Evolutionary conservation across 495 filamentous ascomycete genomes (phyloP), one percentile per base, ranked within the genome.

Genomic region (Aspergillus asperescens): DNA sequence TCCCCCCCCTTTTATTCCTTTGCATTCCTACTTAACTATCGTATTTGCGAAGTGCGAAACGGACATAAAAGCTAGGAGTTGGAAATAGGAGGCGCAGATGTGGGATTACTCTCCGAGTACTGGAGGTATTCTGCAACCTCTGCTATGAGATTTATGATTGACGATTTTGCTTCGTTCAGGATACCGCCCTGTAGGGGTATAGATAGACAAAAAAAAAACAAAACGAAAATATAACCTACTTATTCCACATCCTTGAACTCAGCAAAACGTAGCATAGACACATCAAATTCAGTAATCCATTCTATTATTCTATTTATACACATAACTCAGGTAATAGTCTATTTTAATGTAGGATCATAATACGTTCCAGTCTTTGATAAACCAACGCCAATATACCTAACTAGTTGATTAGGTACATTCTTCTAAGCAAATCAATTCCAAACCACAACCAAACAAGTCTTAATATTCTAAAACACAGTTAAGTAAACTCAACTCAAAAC

Each of bases 401-500:
- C n/a, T n/a, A n/a, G n/a, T n/a, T n/a, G n/a, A n/a, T n/a, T n/a
- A n/a, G n/a, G n/a, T n/a, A n/a, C n/a, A n/a, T n/a, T n/a, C n/a
- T n/a, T n/a, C n/a, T n/a, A n/a, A n/a, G n/a, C n/a, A n/a, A n/a
- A n/a, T 29, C 5, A 29, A 5, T 10, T 29, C 27, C 27, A 10
- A 5, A 29, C 10, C 5, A 29, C 27, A 37, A 37, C n/a, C 34
- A 19, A 18, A 37, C 15, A 13, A 37, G n/a, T n/a, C 34, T 16
- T 4, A 18, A 16, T 7, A 41, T n/a, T 20, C 28, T 50, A 32
- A 51, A 32, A 31, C 31, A 43, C 5, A 15, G 19, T 15, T 9
- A 23, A 34, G 12, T n/a, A 18, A 15, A 13, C 29, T 54, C 58
- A 35, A 57, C 28, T 25, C 27, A 54, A 37, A 34, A 23, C 42